phyloP scores from a whole-genome alignment of 768 basidiomycete genomes.

The Kwoniella europaea region DNA sequence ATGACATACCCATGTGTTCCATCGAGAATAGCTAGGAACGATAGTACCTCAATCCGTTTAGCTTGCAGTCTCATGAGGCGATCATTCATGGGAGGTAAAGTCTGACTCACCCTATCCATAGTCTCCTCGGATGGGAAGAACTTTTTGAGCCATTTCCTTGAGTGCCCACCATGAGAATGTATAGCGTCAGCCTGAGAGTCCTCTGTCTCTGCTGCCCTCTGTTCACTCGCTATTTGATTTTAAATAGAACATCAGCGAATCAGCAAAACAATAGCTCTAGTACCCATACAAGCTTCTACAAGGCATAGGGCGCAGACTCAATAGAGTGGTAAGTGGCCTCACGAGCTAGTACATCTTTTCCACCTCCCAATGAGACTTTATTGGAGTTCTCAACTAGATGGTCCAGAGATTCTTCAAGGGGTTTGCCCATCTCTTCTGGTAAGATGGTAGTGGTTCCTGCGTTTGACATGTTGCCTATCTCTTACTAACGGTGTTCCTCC shows the following conservation, averaged over 20 bases:
- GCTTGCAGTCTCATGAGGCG: no score
- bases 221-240: conserved; percentile 33
- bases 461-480: conserved; percentile 24
- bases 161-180: conserved; percentile 38
- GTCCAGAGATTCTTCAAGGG: conserved; percentile 45
- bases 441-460: conserved; percentile 31
- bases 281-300: no score
- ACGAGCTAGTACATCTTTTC: conserved; percentile 39
- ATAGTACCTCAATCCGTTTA: no score
- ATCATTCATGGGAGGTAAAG: no score
- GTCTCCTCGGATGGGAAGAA: conserved; percentile 53
- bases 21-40: conserved; percentile 51
- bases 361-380: conserved; percentile 1
- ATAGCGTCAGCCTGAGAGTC: conserved; percentile 36
- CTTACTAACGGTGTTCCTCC: no score
- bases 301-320: no score
- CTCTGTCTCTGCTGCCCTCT: not conserved
- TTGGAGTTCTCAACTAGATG: conserved; percentile 43
- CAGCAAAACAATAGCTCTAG: no score
- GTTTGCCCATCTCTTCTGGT: conserved; percentile 42
- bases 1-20: conserved; percentile 55
- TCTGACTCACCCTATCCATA: conserved; percentile 47
- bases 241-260: not conserved
- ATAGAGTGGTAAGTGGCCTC: not conserved
- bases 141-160: conserved; percentile 45